Evolutionary conservation across 1,284 basidiomycete species (phyloP).

Genomic region (Microstroma glucosiphilum): DNA sequence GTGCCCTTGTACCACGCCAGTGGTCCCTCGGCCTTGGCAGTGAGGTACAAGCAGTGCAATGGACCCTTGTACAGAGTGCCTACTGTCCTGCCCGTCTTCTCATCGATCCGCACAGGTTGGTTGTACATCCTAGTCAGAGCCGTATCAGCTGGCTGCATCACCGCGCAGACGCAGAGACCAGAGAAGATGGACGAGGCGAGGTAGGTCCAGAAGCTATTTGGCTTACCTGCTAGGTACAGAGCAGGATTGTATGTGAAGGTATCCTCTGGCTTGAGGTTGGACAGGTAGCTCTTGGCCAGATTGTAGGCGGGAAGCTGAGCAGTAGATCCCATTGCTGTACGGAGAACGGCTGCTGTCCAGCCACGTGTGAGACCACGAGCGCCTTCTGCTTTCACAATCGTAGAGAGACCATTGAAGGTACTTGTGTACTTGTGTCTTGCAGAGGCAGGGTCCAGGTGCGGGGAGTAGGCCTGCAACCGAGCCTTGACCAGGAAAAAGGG

Average conservation of each 20-base stretch:
- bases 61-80: slow-evolving; percentile 53
- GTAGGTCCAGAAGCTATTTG: slow-evolving; percentile 78
- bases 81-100: slow-evolving; percentile 55
- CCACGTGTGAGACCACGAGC: slow-evolving; percentile 76
- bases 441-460: slow-evolving; percentile 85
- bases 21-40: slow-evolving; percentile 79
- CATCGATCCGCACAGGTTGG: slow-evolving; percentile 55
- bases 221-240: slow-evolving; percentile 34
- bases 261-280: slow-evolving; percentile 29
- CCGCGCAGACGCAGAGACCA: slow-evolving; percentile 69
- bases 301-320: slow-evolving; percentile 94
- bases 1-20: slow-evolving; percentile 58
- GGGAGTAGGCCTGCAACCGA: slow-evolving; percentile 72
- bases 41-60: slow-evolving; percentile 94
- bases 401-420: slow-evolving; percentile 71
- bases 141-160: slow-evolving; percentile 55
- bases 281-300: slow-evolving; percentile 52
- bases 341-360: slow-evolving; percentile 83
- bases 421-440: slow-evolving; percentile 84
- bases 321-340: slow-evolving; percentile 91
- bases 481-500: slow-evolving; percentile 95
- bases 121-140: slow-evolving; percentile 94
- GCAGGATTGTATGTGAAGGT: slow-evolving; percentile 52
- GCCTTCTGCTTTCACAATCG: slow-evolving; percentile 72
- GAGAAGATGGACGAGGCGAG: slow-evolving; percentile 80